Conservation (phyloP, 2,329 filamentous ascomycete genomes). For the Orbilia blumenaviensis region DNA sequence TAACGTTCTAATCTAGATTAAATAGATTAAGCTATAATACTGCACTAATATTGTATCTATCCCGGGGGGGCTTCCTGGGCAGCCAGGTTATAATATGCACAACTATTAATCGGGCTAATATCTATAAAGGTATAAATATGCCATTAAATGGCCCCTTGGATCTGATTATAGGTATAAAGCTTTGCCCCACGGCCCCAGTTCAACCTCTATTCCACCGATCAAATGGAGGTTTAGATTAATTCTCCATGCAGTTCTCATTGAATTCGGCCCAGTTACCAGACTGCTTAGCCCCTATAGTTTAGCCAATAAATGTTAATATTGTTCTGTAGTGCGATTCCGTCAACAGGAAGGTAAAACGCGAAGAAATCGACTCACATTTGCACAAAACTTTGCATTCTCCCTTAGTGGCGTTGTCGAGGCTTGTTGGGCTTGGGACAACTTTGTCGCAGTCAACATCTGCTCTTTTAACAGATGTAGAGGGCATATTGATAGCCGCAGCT, state of each 20-base stretch:
- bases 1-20: too few relatives aligned
- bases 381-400: conserved; percentile 30
- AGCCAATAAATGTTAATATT: not conserved
- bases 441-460: conserved; percentile 7
- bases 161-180: too few relatives aligned
- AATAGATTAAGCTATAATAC: too few relatives aligned
- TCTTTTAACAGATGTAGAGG: not conserved
- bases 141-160: too few relatives aligned
- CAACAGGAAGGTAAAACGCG: not conserved
- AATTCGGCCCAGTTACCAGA: not conserved
- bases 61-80: too few relatives aligned
- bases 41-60: too few relatives aligned
- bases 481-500: not conserved
- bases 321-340: not conserved
- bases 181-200: too few relatives aligned
- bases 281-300: not conserved
- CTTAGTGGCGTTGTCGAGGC: not conserved
- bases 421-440: not conserved
- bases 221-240: not conserved
- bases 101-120: too few relatives aligned
- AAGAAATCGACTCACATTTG: conserved; percentile 26
- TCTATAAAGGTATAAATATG: too few relatives aligned
- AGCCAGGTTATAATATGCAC: too few relatives aligned
- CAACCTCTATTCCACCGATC: too few relatives aligned
- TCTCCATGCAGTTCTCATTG: not conserved